A percentile compares a stretch with the other conserved stretches of the same genome.
These are phyloP conservation scores for Penicillium coprophilum DNA, from an alignment of 495 filamentous ascomycete species.

Conservation along the genomic window DNA sequence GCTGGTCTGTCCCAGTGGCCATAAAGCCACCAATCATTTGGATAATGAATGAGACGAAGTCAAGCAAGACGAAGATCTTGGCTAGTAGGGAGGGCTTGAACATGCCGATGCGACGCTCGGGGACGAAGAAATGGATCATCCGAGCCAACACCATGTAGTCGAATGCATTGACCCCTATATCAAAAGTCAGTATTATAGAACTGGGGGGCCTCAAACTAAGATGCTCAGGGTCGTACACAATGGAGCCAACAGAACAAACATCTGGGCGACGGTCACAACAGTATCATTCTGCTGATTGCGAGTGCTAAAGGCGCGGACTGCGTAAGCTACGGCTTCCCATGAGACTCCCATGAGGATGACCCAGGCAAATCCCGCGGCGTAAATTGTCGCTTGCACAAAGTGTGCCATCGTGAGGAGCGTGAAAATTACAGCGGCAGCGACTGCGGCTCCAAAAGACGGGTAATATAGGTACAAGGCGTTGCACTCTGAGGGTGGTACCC, in stretches of 20 bases:
- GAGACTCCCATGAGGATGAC: constrained; percentile 3
- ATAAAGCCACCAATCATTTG: neutral
- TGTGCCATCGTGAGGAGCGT: neutral
- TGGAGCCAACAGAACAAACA: constrained; percentile 6
- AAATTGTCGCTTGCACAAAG: neutral
- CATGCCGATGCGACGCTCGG: constrained; percentile 3
- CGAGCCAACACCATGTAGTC: constrained; percentile 3
- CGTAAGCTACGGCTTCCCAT: neutral
- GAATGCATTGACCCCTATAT: constrained; percentile 8
- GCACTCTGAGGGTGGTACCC: neutral
- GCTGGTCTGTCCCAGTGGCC: neutral
- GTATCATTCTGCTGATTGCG: neutral
- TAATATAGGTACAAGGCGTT: constrained; percentile 5
- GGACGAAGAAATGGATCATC: constrained; percentile 4
- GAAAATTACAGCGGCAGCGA: neutral
- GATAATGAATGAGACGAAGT: neutral
- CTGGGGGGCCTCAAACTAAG: neutral
- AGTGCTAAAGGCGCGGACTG: neutral
- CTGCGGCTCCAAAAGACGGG: constrained; percentile 5
- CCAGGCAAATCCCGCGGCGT: constrained; percentile 7
- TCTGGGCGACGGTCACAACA: neutral
- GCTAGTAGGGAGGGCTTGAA: neutral
- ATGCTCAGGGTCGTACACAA: neutral
- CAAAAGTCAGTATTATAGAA: neutral
- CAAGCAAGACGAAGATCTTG: neutral